These are phyloP conservation scores for Cercospora sojina DNA, from an alignment of 2,329 filamentous ascomycete species.

Conservation along the genomic window DNA sequence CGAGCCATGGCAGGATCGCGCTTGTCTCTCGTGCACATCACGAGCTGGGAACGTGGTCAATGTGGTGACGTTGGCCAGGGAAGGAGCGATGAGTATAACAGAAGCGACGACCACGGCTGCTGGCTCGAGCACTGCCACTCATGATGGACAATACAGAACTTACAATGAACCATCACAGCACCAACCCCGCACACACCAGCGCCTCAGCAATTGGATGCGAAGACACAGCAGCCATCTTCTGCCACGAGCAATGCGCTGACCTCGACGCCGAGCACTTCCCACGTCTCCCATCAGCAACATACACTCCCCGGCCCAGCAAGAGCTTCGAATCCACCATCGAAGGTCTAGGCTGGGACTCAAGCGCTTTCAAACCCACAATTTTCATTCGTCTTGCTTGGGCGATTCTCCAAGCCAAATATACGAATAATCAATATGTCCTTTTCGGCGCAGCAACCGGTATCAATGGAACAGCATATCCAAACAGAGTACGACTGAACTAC, in stretches of 20 bases:
- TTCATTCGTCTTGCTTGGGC: slow-evolving; percentile 20
- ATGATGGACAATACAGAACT: not conserved
- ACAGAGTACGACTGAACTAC: not conserved
- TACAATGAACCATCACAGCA: not conserved
- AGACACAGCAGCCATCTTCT: slow-evolving; percentile 20
- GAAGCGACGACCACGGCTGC: not conserved
- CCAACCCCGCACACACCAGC: not conserved
- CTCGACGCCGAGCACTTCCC: slow-evolving; percentile 40
- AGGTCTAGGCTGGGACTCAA: slow-evolving; percentile 16
- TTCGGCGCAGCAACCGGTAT: slow-evolving; percentile 15
- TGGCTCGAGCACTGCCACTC: not conserved
- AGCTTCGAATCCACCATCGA: slow-evolving; percentile 30
- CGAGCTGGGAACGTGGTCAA: not conserved
- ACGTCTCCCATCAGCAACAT: slow-evolving; percentile 29
- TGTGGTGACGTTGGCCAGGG: not conserved
- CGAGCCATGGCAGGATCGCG: not conserved
- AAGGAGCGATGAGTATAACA: not conserved
- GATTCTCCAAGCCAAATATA: slow-evolving; percentile 11
- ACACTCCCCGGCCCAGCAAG: slow-evolving; percentile 29
- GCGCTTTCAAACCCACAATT: slow-evolving; percentile 17
- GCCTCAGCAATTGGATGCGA: not conserved
- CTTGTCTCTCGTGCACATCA: not conserved
- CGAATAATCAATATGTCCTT: slow-evolving; percentile 14
- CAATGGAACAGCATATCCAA: slow-evolving; percentile 5
- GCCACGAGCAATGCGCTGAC: slow-evolving; percentile 37